Evolutionary conservation across 1,284 basidiomycete species (phyloP).

Genomic region (Hemileccinum hortonii): DNA sequence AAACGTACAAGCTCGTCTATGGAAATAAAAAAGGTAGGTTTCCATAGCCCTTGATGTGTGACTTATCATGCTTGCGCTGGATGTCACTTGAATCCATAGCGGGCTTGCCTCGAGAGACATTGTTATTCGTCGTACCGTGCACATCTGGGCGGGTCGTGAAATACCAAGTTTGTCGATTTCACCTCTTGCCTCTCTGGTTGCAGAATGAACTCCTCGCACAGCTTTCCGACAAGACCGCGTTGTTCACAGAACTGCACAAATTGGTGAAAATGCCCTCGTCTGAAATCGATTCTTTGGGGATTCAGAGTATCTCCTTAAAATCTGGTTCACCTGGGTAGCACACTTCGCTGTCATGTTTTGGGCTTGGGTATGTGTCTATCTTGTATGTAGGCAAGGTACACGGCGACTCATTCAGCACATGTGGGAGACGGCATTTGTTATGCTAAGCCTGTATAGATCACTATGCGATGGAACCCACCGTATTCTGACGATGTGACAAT

Average conservation of each 20-base stretch:
- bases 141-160: conserved; percentile 65
- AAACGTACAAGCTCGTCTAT: conserved; percentile 26
- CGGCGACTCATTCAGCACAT: not conserved
- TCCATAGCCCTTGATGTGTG: not conserved
- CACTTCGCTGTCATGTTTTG: not conserved
- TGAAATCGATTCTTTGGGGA: conserved; percentile 11
- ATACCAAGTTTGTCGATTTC: conserved; percentile 49
- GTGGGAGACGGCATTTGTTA: not conserved
- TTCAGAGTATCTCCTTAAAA: conserved; percentile 5
- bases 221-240: conserved; percentile 38
- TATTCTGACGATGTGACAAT: not conserved
- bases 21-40: conserved; percentile 8
- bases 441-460: no score
- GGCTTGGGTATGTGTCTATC: not conserved
- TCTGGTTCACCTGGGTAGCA: not conserved
- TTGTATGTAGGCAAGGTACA: not conserved
- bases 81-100: not conserved
- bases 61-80: not conserved
- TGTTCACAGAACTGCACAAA: conserved; percentile 35
- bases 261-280: conserved; percentile 19
- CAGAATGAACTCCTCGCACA: conserved; percentile 9
- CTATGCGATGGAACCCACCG: not conserved
- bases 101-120: conserved; percentile 42
- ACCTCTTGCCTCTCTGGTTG: not conserved
- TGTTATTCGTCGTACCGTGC: conserved; percentile 66